These are phyloP conservation scores for Kazachstania psychrophila DNA, from an alignment of 805 yeast genomes.

Conservation along the genomic window DNA sequence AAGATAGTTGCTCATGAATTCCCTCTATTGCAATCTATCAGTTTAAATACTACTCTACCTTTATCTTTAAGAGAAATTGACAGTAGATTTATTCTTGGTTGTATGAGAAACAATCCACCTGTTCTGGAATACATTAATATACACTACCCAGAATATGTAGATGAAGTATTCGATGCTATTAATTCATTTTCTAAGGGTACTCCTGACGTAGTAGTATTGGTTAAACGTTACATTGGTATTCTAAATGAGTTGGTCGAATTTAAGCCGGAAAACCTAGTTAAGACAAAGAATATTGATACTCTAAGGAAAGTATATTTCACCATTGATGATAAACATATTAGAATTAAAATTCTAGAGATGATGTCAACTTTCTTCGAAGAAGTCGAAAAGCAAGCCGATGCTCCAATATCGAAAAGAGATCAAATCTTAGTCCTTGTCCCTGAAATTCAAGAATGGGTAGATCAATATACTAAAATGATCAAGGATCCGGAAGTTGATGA, in stretches of 20 bases:
- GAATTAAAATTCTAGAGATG: conserved; percentile 25
- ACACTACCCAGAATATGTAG: conserved; percentile 32
- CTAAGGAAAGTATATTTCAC: conserved; percentile 13
- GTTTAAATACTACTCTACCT: conserved; percentile 13
- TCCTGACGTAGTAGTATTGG: conserved; percentile 6
- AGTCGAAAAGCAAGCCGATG: conserved; percentile 3
- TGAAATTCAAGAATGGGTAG: conserved; percentile 20
- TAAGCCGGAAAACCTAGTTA: conserved; percentile 7
- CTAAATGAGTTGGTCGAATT: conserved; percentile 18
- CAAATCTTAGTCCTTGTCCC: conserved; percentile 5
- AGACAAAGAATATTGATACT: conserved; percentile 10
- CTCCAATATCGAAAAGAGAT: conserved; percentile 10
- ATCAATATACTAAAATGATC: conserved; percentile 19
- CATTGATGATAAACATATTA: conserved; percentile 18
- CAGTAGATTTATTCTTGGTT: conserved; percentile 52
- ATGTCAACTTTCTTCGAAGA: conserved; percentile 14
- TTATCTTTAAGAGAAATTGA: conserved; percentile 38
- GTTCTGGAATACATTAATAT: conserved; percentile 37
- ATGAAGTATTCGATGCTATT: conserved; percentile 24
- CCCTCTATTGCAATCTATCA: conserved; percentile 10
- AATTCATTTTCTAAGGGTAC: not conserved
- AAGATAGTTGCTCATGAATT: conserved; percentile 33
- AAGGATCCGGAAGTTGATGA: conserved; percentile 29
- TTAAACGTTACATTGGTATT: conserved; percentile 24
- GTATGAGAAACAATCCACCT: conserved; percentile 65